phyloP scores from a whole-genome alignment of 139 green algal species.

The Spirogloea muscicola region DNA sequence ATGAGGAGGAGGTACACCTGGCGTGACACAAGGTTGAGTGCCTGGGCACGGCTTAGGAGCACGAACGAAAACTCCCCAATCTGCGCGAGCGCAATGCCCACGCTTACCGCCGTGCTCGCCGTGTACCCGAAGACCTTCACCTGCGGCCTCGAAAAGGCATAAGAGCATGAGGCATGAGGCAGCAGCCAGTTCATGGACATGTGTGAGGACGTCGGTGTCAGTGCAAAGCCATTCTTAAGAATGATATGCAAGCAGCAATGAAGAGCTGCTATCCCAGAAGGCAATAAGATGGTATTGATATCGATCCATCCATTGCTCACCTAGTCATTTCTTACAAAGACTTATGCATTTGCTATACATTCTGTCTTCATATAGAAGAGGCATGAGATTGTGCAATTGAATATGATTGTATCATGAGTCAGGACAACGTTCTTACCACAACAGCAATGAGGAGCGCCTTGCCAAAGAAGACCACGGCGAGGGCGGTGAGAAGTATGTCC shows the following conservation, averaged over 20 bases:
- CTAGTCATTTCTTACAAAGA: background rate
- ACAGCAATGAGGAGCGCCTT: slow-evolving; percentile 74
- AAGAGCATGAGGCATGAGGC: too few relatives aligned
- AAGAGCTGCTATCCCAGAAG: too few relatives aligned
- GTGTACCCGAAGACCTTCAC: slow-evolving; percentile 68
- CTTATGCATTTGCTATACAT: background rate
- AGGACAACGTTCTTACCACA: slow-evolving; percentile 62
- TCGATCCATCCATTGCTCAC: background rate
- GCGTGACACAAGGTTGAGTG: slow-evolving; percentile 61
- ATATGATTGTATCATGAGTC: slow-evolving; percentile 3
- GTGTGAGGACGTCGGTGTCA: too few relatives aligned
- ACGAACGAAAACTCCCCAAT: slow-evolving; percentile 95
- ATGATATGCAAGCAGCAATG: too few relatives aligned
- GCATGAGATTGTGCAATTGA: background rate
- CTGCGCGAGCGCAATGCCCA: slow-evolving; percentile 84
- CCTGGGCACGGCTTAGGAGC: slow-evolving; percentile 76
- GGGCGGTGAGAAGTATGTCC: slow-evolving; percentile 46
- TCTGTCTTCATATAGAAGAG: background rate
- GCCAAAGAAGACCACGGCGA: slow-evolving; percentile 63
- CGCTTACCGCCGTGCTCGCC: slow-evolving; percentile 23
- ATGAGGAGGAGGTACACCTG: slow-evolving; percentile 86
- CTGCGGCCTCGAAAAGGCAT: slow-evolving; percentile 8
- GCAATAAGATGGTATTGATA: too few relatives aligned
- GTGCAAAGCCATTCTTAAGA: too few relatives aligned
- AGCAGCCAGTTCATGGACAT: too few relatives aligned